Evolutionary conservation across 2,329 filamentous ascomycete species (phyloP), one percentile per base, ranked within the genome.

Genomic region (Biscogniauxia sp.): DNA sequence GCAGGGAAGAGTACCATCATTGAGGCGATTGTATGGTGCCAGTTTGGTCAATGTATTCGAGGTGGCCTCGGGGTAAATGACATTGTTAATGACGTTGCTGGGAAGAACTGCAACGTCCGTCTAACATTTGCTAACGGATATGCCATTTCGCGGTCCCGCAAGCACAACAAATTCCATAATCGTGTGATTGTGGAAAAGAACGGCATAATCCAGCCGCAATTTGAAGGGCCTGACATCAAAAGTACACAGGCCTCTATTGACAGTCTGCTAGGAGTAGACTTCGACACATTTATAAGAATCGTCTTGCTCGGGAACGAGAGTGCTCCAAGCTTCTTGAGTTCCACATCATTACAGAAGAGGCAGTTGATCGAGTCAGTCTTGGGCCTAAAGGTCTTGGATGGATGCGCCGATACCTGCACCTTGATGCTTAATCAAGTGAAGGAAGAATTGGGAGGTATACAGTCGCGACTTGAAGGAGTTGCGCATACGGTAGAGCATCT

Each of bases 21-120:
- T 19, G 73, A 75, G 58, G 73, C 73, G 17, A 69, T 74, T 20
- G 68, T 69, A 3, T 75, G 73, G 73, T 74, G 71, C 59, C 72
- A 73, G 51, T 75, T 74, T 56, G 73, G 73, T 1, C 66, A 64
- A 8, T 74, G 72, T 51, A 65, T 74, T 20, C 70, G 73, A 19
- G 64, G 57, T 37, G 72, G 72, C 0, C 57, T 73, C 7, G 63
- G 56, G 7, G 71, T 66, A 15, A 66, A 68, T 8, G 72, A 75
- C 53, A 71, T 73, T 2, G 64, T 75, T 51, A 75, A 75, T 55
- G 73, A 75, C 56, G 55, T 63, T n/a, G 56, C 57, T 13, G 62
- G 66, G 20, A 68, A 66, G 23, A 56, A 73, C 54, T 75, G 73
- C 55, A 63, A 61, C 37, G 73, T 75, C 53, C 63, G 66, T 28